A percentile compares a stretch with the other conserved stretches of the same genome.
These are phyloP conservation scores for Penicillium daleae DNA, from an alignment of 495 filamentous ascomycete genomes.

Conservation along the genomic window DNA sequence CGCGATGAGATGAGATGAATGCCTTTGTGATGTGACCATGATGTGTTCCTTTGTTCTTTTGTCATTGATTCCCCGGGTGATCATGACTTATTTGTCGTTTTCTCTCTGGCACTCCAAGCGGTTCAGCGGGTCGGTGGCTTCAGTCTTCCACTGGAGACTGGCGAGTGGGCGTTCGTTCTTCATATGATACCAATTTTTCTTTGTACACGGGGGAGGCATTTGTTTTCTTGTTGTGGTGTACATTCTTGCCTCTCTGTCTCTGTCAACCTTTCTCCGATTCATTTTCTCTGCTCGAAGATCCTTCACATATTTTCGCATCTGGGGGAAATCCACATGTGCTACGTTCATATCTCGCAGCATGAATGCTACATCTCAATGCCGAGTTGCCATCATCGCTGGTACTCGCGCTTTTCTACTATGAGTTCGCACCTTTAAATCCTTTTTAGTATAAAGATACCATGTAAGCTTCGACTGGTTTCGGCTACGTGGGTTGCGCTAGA, in stretches of 20 bases:
- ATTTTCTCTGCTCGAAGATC: neutral
- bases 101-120: constrained; percentile 18
- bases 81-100: neutral
- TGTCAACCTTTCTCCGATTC: neutral
- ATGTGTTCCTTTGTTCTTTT: constrained; percentile 20
- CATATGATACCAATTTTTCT: constrained; percentile 29
- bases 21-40: constrained; percentile 28
- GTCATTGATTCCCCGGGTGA: constrained; percentile 13
- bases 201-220: neutral
- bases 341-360: neutral
- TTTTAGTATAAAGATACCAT: neutral
- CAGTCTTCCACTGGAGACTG: neutral
- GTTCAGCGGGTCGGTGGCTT: constrained; percentile 21
- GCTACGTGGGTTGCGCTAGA: too few relatives aligned
- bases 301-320: neutral
- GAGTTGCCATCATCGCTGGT: neutral
- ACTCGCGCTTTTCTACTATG: neutral
- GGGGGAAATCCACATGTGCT: neutral
- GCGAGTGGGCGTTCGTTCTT: constrained; percentile 23
- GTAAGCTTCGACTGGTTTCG: neutral
- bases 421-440: neutral
- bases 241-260: neutral
- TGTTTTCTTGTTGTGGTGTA: neutral
- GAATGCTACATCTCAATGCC: neutral
- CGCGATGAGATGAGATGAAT: constrained; percentile 38